A percentile compares a stretch with the other conserved stretches of the same genome.
These are phyloP conservation scores for Periconia sp. DNA, from an alignment of 2,329 filamentous ascomycete genomes.

Conservation along the genomic window DNA sequence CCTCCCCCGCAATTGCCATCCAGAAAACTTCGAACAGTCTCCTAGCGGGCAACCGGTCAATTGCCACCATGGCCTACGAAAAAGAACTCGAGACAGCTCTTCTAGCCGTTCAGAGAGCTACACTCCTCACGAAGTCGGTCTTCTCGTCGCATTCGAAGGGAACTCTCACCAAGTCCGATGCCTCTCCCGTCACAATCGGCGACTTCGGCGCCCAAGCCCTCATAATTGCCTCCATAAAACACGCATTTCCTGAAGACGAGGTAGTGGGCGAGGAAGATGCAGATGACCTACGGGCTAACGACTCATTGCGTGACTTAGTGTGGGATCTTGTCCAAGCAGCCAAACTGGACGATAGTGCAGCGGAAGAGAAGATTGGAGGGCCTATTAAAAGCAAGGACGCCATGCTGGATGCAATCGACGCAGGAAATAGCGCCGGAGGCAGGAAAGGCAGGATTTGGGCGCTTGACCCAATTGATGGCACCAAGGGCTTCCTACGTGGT, in stretches of 20 bases:
- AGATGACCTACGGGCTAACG: constrained; percentile 74
- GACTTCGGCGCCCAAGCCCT: constrained; percentile 98
- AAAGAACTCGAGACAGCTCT: constrained; percentile 84
- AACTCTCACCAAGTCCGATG: constrained; percentile 92
- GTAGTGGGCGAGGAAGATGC: constrained; percentile 97
- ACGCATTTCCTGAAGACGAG: constrained; percentile 88
- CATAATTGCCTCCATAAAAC: constrained; percentile 87
- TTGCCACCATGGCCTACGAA: constrained; percentile 62
- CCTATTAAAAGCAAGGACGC: constrained; percentile 68
- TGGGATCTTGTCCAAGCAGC: constrained; percentile 82
- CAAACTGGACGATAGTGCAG: constrained; percentile 69
- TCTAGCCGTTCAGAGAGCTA: constrained; percentile 85
- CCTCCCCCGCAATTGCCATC: constrained; percentile 26
- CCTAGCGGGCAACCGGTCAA: constrained; percentile 18
- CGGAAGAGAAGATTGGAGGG: constrained; percentile 73
- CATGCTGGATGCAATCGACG: constrained; percentile 65
- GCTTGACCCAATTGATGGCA: constrained; percentile 96
- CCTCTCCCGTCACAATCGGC: constrained; percentile 94
- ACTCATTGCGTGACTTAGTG: constrained; percentile 73
- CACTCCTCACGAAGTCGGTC: constrained; percentile 76
- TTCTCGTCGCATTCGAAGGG: constrained; percentile 92
- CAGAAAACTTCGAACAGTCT: constrained; percentile 14
- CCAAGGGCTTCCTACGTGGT: constrained; percentile 93
- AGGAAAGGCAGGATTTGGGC: constrained; percentile 85
- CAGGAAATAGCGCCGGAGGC: constrained; percentile 72